These are phyloP conservation scores for Linum usitatissimum DNA, from an alignment of 345 rosid genomes.

Conservation along the genomic window DNA sequence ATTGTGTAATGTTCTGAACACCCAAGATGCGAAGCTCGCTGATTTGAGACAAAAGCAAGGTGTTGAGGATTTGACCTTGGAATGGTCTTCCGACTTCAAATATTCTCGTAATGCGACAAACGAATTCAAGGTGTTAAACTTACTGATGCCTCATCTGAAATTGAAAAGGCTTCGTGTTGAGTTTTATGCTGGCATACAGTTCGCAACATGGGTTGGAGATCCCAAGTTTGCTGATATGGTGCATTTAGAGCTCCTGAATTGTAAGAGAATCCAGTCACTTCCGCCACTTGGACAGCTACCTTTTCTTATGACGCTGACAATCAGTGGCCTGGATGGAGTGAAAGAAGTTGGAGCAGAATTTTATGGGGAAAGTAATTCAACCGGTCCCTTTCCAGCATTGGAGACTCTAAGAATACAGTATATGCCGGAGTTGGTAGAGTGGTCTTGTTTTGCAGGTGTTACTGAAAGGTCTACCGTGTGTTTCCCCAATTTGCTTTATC, in stretches of 20 bases:
- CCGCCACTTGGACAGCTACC: not conserved
- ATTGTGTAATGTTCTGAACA: slow-evolving; percentile 11
- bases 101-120: not conserved
- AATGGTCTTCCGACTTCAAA: not conserved
- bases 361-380: too few species aligned
- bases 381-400: too few species aligned
- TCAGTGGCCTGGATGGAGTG: not conserved
- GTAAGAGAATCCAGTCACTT: not conserved
- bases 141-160: not conserved
- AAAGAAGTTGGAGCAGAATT: too few species aligned
- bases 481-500: not conserved
- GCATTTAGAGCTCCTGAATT: too few species aligned
- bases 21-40: slow-evolving; percentile 22
- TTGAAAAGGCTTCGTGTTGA: not conserved
- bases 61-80: not conserved
- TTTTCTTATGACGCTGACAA: not conserved
- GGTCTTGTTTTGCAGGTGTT: not conserved
- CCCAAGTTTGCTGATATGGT: too few species aligned
- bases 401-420: too few species aligned
- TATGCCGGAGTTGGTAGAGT: too few species aligned
- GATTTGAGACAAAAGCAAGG: slow-evolving; percentile 14
- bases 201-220: too few species aligned
- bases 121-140: not conserved
- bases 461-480: not conserved
- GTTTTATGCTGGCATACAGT: not conserved